These are phyloP conservation scores for Pulveroboletus sp. DNA, from an alignment of 768 basidiomycete species.

Conservation along the genomic window DNA sequence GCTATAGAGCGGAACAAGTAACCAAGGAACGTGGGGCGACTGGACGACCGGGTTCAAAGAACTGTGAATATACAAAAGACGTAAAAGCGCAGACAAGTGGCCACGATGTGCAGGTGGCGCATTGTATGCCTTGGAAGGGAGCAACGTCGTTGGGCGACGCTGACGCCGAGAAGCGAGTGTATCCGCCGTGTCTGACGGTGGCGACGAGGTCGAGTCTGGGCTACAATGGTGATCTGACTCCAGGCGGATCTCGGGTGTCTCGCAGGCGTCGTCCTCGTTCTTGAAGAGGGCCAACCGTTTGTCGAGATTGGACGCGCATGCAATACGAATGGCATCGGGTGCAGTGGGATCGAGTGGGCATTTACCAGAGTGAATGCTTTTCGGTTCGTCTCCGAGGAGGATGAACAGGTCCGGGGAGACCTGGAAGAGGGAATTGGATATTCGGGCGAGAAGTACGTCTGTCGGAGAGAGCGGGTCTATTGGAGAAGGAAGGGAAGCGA, in stretches of 20 bases:
- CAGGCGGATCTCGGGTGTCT: constrained; percentile 42
- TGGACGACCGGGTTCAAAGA: constrained; percentile 69
- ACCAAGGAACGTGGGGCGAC: constrained; percentile 65
- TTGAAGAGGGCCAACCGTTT: constrained; percentile 48
- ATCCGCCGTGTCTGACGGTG: constrained; percentile 35
- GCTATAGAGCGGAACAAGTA: constrained; percentile 68
- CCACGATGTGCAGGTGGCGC: constrained; percentile 51
- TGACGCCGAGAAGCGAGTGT: constrained; percentile 24
- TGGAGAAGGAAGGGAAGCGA: constrained; percentile 43
- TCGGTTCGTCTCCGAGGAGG: constrained; percentile 52
- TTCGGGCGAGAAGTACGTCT: constrained; percentile 49
- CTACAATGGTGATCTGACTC: constrained; percentile 27
- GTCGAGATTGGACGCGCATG: constrained; percentile 53
- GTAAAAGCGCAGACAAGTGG: constrained; percentile 63
- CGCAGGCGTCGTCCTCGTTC: constrained; percentile 8
- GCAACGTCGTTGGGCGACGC: constrained; percentile 41
- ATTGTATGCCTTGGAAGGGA: constrained; percentile 44
- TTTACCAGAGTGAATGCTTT: constrained; percentile 27
- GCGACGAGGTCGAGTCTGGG: neutral
- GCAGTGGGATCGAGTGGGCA: constrained; percentile 54
- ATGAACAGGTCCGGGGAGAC: constrained; percentile 51
- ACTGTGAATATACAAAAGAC: constrained; percentile 70
- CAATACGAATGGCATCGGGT: constrained; percentile 44
- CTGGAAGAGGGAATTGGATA: constrained; percentile 54
- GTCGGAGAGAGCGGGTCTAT: constrained; percentile 35